Evolutionary conservation across 1,284 basidiomycete genomes (phyloP), one percentile per base, ranked within the genome.

Genomic region (Trichosporon inkin): DNA sequence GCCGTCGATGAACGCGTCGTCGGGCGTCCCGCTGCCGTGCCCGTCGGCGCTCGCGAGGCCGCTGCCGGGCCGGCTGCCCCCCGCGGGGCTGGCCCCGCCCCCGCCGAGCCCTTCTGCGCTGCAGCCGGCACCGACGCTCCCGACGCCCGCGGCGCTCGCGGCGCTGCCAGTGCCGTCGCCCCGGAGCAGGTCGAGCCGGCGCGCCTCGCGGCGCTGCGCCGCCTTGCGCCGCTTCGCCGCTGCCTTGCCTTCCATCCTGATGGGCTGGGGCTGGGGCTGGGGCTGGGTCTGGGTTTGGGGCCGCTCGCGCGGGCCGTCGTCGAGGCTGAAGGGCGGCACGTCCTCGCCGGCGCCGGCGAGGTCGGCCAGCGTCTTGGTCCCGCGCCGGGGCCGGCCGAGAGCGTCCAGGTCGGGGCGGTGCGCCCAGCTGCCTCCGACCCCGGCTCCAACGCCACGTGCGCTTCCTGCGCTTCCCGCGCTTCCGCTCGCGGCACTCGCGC

Each of bases 171-270:
- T 74, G 7, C 77, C 77, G 61, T 78, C 77, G 2, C 77, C 77
- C 19, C 72, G 68, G 10, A 77, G 58, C 10, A 78, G 62, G 55
- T 75, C 72, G 36, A 77, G 52, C 5, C 76, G 63, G 13, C 76
- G 62, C 20, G 66, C 61, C 51, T 76, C 74, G 24, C 70, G 58
- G 37, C 67, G 61, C 10, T 60, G 65, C 0, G 65, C 65, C 2
- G 69, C 63, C 52, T 73, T 72, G 2, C 57, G 59, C 2, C 68
- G 66, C 56, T 76, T 75, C 28, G 62, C 61, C 7, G 56, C 59
- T 1, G 37, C 53, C 5, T 55, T 49, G 16, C 36, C 47, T 8
- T 36, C 38, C 10, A 53, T 39, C 17, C 39, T 39, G 22, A 20
- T 20, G 19, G 14, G 53, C 8, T 36, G 34, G 34, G 22, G 28